Evolutionary conservation across 1,139 yeast species (phyloP).

Genomic region (Keqinozyma sinolaborantium): DNA sequence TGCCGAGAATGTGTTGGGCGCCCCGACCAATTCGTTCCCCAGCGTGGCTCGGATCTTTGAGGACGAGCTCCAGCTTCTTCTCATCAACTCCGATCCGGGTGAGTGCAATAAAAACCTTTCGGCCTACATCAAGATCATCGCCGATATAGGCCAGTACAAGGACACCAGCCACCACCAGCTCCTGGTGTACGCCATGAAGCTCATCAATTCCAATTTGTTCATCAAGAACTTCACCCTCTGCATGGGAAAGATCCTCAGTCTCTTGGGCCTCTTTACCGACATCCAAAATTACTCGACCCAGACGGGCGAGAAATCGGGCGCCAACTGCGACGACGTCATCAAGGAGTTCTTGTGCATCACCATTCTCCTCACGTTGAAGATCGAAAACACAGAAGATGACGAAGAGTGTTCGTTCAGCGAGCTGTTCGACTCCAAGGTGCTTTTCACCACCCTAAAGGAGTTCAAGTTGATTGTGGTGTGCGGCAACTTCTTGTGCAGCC

Average conservation of each 20-base stretch:
- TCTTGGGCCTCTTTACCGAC: constrained; percentile 27
- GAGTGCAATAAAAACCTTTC: constrained; percentile 42
- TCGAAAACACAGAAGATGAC: constrained; percentile 22
- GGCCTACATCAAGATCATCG: constrained; percentile 29
- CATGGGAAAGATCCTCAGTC: constrained; percentile 37
- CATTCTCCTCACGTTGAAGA: constrained; percentile 31
- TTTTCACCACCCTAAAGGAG: constrained; percentile 29
- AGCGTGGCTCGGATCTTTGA: constrained; percentile 7
- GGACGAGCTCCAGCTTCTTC: constrained; percentile 17
- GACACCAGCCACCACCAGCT: constrained; percentile 26
- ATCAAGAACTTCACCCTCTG: constrained; percentile 35
- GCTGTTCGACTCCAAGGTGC: constrained; percentile 15
- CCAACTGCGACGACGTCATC: constrained; percentile 7
- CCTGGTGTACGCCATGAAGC: constrained; percentile 31
- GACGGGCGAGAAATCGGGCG: constrained; percentile 5
- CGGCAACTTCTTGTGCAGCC: constrained; percentile 32
- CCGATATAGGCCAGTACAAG: constrained; percentile 24
- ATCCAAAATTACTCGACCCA: constrained; percentile 11
- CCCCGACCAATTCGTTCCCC: constrained; percentile 3
- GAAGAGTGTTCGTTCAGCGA: constrained; percentile 10
- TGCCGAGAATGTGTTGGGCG: background rate
- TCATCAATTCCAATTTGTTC: constrained; percentile 39
- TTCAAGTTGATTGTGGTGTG: constrained; percentile 46
- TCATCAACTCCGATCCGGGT: constrained; percentile 35
- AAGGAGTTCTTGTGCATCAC: constrained; percentile 38